Conservation (phyloP, 345 rosid species). For the Leavenworthia alabamica region DNA sequence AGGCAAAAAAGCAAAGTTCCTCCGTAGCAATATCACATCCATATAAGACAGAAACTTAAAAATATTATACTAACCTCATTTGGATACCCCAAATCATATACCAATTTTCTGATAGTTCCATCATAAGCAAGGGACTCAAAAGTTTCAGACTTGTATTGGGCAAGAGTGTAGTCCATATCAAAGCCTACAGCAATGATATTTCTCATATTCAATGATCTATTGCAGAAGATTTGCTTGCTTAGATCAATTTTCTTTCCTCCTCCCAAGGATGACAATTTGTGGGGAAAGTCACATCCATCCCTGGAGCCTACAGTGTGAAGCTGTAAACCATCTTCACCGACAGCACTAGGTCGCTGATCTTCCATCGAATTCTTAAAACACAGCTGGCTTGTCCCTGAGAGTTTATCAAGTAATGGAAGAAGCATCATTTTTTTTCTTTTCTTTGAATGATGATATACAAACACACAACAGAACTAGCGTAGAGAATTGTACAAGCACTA, state of each 20-base stretch:
- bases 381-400: conserved; percentile 51
- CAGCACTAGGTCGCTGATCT: conserved; percentile 22
- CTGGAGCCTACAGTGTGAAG: conserved; percentile 19
- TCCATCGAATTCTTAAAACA: conserved; percentile 50
- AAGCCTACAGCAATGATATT: conserved; percentile 87
- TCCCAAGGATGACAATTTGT: conserved; percentile 63
- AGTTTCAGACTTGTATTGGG: conserved; percentile 92
- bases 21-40: not conserved
- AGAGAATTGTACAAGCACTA: not conserved
- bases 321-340: conserved; percentile 35
- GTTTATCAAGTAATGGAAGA: conserved; percentile 1
- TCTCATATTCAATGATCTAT: conserved; percentile 90
- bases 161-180: conserved; percentile 98
- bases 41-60: no score
- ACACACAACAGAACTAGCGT: not conserved
- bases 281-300: conserved; percentile 41
- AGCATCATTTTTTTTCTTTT: not conserved
- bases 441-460: not conserved
- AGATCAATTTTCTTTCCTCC: conserved; percentile 51
- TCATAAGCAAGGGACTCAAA: conserved; percentile 90
- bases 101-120: conserved; percentile 85
- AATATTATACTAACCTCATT: conserved; percentile 58
- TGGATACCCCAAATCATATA: conserved; percentile 84
- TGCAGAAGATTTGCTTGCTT: conserved; percentile 85
- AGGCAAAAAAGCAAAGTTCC: not conserved